Evolutionary conservation across 805 yeast species (phyloP).

Genomic region (Candida methanosorbosa): DNA sequence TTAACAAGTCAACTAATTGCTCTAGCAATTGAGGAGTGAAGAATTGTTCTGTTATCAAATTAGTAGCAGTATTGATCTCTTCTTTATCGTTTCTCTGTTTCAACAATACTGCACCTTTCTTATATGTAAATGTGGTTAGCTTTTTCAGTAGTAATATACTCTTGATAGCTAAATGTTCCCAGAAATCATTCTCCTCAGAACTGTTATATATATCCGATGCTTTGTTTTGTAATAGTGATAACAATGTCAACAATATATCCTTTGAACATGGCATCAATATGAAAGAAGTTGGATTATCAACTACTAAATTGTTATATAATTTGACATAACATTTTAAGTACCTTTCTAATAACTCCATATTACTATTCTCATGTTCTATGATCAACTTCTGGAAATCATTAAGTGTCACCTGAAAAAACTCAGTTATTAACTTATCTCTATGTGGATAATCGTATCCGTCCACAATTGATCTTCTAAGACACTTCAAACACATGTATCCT

Average conservation of each 20-base stretch:
- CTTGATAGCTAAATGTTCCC: slow-evolving; percentile 69
- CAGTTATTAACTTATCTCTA: slow-evolving; percentile 45
- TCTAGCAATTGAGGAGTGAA: slow-evolving; percentile 50
- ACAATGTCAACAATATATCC: slow-evolving; percentile 51
- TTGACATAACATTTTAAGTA: slow-evolving; percentile 71
- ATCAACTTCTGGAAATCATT: slow-evolving; percentile 54
- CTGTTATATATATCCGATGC: slow-evolving; percentile 58
- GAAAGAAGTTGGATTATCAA: slow-evolving; percentile 60
- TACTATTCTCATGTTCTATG: slow-evolving; percentile 39
- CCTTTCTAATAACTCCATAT: slow-evolving; percentile 49
- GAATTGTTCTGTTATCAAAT: slow-evolving; percentile 40
- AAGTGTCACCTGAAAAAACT: slow-evolving; percentile 49
- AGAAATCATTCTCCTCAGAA: slow-evolving; percentile 50
- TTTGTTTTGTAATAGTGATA: slow-evolving; percentile 52
- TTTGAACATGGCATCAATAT: slow-evolving; percentile 56
- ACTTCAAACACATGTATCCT: slow-evolving; percentile 72
- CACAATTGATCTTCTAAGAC: slow-evolving; percentile 59
- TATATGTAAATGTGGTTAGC: slow-evolving; percentile 51
- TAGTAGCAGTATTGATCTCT: slow-evolving; percentile 53
- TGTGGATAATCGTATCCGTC: slow-evolving; percentile 73
- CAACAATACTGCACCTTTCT: slow-evolving; percentile 56
- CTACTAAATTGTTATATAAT: slow-evolving; percentile 52
- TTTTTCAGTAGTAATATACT: slow-evolving; percentile 57
- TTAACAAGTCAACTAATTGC: slow-evolving; percentile 55
- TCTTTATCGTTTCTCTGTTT: slow-evolving; percentile 56